Evolutionary conservation across 2,329 filamentous ascomycete genomes (phyloP), one percentile per base, ranked within the genome.

Genomic region (Hymenotorrendiella dingleyae): DNA sequence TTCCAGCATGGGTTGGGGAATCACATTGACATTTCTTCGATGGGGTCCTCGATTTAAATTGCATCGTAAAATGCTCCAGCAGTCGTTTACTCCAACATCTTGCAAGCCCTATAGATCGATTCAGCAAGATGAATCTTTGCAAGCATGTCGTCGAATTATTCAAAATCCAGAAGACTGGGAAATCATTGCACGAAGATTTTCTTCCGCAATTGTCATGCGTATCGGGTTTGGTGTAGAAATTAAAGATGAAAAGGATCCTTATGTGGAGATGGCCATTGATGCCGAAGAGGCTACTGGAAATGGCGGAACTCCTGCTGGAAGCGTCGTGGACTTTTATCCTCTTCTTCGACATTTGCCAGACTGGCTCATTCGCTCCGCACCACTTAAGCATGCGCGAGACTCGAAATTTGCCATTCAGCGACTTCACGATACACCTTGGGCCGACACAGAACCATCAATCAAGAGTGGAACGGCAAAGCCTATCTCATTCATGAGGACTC

Each of bases 251-350:
- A 36, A 55, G 12, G 64, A 68, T 47, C 63, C 61, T 1, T 67
- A 62, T 40, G 60, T 70, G 19, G 54, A 65, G 42, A 56, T 66
- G 40, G 64, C 63, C 10, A 40, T 44, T 14, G 46, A 52, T 20
- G 48, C 44, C 14, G 43, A 43, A 2, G 45, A 51, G 4, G 47
- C 51, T 4, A 19, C 46, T 8, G 43, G 44, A 9, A 42, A 49
- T 9, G 54, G 54, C 7, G 55, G 54, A 1, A 44, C 46, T 3
- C 48, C 51, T 8, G 57, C 47, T 9, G 42, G 44, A 4, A 67
- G 64, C 1, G 58, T 68, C 2, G 67, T 72, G 8, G 71, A 73
- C 50, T 60, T 70, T 43, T 70, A 73, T 39, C 71, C 70, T 0
- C 57, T 64, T 8, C 39, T 40, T 20, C 21, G 44, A 16, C 22